phyloP scores from a whole-genome alignment of 768 basidiomycete species.

The Pleurotus tuoliensis region DNA sequence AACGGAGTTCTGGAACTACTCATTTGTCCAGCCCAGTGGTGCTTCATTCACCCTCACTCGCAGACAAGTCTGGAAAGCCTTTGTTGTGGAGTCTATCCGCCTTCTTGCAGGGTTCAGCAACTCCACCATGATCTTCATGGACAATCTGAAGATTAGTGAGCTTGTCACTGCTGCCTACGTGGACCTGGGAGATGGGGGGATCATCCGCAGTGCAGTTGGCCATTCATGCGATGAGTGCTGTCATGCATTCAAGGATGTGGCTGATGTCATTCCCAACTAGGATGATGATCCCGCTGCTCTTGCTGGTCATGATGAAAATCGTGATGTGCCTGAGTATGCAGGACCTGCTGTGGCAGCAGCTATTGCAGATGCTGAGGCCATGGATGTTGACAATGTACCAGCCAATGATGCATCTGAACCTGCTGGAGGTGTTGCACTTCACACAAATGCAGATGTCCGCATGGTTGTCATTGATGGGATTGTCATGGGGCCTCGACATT shows the following conservation, averaged over 20 bases:
- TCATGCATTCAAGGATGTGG: slow-evolving; percentile 7
- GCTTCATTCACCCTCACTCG: slow-evolving; percentile 1
- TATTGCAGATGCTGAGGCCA: too few relatives aligned
- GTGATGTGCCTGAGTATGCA: not conserved
- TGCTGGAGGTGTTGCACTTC: not conserved
- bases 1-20: slow-evolving; percentile 13
- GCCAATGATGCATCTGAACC: not conserved
- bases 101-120: slow-evolving; percentile 9
- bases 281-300: not conserved
- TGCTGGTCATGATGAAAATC: slow-evolving; percentile 7
- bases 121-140: not conserved
- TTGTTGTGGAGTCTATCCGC: slow-evolving; percentile 18
- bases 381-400: too few relatives aligned
- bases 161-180: slow-evolving; percentile 3
- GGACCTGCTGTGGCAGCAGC: too few relatives aligned
- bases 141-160: slow-evolving; percentile 6
- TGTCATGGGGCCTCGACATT: slow-evolving; percentile 12
- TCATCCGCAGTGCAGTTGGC: slow-evolving; percentile 2
- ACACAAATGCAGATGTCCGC: not conserved
- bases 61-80: slow-evolving; percentile 16
- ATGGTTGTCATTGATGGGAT: slow-evolving; percentile 14
- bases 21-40: slow-evolving; percentile 3
- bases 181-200: slow-evolving; percentile 7
- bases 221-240: slow-evolving; percentile 10
- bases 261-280: slow-evolving; percentile 1